These are phyloP conservation scores for Calonectria multiphialidica DNA, from an alignment of 2,329 filamentous ascomycete species.

Conservation along the genomic window DNA sequence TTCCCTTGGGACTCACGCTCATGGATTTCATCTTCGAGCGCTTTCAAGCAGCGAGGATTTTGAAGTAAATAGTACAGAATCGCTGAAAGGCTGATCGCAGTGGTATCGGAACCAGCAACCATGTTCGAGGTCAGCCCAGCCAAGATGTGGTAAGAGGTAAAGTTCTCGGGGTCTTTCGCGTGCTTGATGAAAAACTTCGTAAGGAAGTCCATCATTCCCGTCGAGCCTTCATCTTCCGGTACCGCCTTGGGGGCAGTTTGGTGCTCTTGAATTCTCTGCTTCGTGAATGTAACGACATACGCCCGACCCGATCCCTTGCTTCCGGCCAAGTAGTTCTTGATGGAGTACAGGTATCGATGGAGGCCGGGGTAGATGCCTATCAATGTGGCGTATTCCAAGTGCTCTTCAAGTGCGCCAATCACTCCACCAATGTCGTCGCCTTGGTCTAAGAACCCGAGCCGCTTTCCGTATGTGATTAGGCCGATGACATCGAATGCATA, in stretches of 20 bases:
- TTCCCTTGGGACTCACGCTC: background rate
- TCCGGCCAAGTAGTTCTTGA: conserved; percentile 38
- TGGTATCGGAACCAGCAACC: conserved; percentile 40
- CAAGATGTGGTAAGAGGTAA: conserved; percentile 35
- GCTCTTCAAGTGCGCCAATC: conserved; percentile 40
- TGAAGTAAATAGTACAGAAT: conserved; percentile 34
- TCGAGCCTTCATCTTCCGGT: background rate
- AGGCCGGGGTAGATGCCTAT: conserved; percentile 39
- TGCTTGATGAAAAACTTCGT: conserved; percentile 39
- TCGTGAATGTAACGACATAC: conserved; percentile 31
- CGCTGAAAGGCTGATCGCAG: conserved; percentile 36
- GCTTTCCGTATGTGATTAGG: conserved; percentile 48
- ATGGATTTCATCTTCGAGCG: conserved; percentile 25
- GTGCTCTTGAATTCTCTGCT: conserved; percentile 28
- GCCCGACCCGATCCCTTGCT: conserved; percentile 29
- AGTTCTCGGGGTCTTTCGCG: conserved; percentile 16
- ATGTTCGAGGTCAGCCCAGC: conserved; percentile 37
- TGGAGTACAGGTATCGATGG: conserved; percentile 27
- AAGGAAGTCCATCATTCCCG: conserved; percentile 35
- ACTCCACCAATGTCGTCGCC: conserved; percentile 48
- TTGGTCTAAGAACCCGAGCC: conserved; percentile 51
- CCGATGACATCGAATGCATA: conserved; percentile 57
- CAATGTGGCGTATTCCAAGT: conserved; percentile 39
- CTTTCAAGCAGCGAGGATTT: conserved; percentile 20
- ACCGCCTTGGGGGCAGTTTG: conserved; percentile 27